Evolutionary conservation across 164 flowering plant species (phyloP).

Genomic region (Akebia trifoliata): DNA sequence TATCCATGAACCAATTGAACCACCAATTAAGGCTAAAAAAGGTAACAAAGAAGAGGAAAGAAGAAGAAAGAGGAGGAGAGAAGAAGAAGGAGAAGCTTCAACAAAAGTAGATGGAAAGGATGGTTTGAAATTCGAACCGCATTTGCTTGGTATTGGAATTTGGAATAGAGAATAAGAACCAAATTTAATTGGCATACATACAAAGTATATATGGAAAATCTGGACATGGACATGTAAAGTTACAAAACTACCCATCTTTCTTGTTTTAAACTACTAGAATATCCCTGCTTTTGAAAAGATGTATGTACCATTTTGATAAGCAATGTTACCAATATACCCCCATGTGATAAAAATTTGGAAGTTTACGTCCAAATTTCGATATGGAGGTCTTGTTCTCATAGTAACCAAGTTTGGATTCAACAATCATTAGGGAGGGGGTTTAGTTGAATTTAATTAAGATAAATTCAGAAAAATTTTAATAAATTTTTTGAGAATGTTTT

Average conservation of each 20-base stretch:
- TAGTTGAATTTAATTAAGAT: no score
- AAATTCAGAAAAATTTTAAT: no score
- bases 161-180: constrained; percentile 16
- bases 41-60: constrained; percentile 4
- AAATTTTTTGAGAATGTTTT: no score
- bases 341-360: no score
- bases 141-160: constrained; percentile 28
- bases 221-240: constrained; percentile 4
- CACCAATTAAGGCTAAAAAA: constrained; percentile 26
- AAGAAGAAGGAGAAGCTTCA: constrained; percentile 31
- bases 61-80: constrained; percentile 19
- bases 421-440: no score
- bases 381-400: no score
- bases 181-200: constrained; percentile 15
- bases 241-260: constrained; percentile 14
- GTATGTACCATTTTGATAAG: no score
- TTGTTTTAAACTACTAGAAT: no score
- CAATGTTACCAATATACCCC: no score
- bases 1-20: constrained; percentile 69
- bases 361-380: no score
- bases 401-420: no score
- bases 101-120: constrained; percentile 32
- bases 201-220: constrained; percentile 25
- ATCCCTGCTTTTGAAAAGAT: no score
- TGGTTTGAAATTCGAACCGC: constrained; percentile 41